These are phyloP conservation scores for Talaromyces albobiverticillius DNA, from an alignment of 2,329 filamentous ascomycete genomes.

Conservation along the genomic window DNA sequence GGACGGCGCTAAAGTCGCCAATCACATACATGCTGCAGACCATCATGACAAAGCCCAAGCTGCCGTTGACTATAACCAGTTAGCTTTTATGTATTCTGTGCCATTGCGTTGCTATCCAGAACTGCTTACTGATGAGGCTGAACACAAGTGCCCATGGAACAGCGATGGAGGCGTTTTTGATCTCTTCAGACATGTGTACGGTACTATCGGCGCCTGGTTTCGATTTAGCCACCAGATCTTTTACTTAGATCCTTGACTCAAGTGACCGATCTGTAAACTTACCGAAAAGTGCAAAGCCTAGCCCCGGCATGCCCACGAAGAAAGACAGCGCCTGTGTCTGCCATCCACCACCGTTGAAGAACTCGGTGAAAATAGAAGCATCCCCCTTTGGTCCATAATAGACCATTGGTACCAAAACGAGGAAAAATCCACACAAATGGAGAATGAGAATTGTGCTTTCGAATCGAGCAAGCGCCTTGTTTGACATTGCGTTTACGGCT, in stretches of 20 bases:
- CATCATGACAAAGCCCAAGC: background rate
- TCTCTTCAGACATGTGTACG: conserved; percentile 5
- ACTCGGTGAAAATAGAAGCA: background rate
- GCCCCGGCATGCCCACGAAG: background rate
- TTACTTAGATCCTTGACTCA: background rate
- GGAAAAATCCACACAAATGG: conserved; percentile 1
- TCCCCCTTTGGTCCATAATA: background rate
- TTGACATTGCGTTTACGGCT: background rate
- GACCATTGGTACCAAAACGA: background rate
- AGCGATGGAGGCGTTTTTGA: background rate
- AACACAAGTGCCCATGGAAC: background rate
- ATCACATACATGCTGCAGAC: conserved; percentile 2
- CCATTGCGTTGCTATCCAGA: background rate
- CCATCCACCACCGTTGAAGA: background rate
- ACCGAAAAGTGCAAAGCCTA: background rate
- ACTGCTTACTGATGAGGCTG: conserved; percentile 1
- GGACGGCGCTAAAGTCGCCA: background rate
- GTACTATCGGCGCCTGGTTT: background rate
- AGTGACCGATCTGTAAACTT: background rate
- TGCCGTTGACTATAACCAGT: conserved; percentile 1
- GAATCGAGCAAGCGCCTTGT: background rate
- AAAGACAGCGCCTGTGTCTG: conserved; percentile 3
- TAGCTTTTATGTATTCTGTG: background rate
- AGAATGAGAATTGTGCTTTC: background rate
- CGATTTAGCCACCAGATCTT: background rate